phyloP scores from a whole-genome alignment of 2,329 filamentous ascomycete species.

The Cladorrhinum sp. region DNA sequence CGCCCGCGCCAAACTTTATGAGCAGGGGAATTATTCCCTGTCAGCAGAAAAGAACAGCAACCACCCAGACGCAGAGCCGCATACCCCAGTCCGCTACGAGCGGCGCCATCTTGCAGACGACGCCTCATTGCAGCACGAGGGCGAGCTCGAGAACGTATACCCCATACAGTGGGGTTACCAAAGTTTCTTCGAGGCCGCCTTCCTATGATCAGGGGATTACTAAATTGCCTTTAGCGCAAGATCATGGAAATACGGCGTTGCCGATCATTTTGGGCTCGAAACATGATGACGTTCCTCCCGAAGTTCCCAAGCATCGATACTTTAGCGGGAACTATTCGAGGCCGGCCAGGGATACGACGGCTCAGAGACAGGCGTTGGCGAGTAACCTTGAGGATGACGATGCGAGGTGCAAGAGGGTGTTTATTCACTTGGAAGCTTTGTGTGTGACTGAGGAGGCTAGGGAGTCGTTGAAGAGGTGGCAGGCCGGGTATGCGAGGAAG shows the following conservation, averaged over 20 bases:
- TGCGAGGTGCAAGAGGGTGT: slow-evolving; percentile 42
- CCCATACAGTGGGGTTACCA: background rate
- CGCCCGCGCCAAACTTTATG: background rate
- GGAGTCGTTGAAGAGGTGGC: slow-evolving; percentile 48
- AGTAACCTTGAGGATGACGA: slow-evolving; percentile 37
- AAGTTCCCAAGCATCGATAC: background rate
- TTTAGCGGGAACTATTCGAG: background rate
- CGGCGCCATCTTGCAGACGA: slow-evolving; percentile 21
- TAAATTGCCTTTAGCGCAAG: background rate
- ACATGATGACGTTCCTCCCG: background rate
- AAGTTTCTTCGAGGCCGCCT: slow-evolving; percentile 1
- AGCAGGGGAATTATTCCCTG: background rate
- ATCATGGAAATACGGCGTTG: background rate
- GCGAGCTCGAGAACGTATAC: background rate
- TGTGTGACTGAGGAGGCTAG: slow-evolving; percentile 49
- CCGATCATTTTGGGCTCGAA: background rate
- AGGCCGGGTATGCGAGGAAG: slow-evolving; percentile 46
- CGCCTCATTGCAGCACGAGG: background rate
- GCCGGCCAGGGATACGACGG: background rate
- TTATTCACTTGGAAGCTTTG: slow-evolving; percentile 44
- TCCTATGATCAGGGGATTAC: slow-evolving; percentile 8
- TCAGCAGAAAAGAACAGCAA: background rate
- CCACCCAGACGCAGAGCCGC: background rate
- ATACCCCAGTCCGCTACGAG: slow-evolving; percentile 27
- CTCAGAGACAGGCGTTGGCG: background rate